phyloP scores from a whole-genome alignment of 768 basidiomycete species.

The Mycena crocata region DNA sequence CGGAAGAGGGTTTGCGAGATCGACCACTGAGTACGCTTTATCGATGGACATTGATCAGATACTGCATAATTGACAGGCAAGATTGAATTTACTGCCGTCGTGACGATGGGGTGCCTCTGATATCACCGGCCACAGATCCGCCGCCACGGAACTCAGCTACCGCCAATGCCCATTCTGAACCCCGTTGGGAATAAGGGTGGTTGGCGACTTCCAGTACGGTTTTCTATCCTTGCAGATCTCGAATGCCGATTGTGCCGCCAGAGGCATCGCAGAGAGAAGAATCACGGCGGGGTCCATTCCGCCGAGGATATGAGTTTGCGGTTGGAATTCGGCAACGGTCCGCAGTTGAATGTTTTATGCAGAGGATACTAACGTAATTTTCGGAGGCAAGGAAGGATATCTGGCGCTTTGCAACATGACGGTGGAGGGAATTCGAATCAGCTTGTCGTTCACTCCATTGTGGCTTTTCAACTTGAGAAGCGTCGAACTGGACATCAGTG shows the following conservation, averaged over 20 bases:
- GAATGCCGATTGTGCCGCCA: not conserved
- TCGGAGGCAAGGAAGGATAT: not conserved
- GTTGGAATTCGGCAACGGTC: constrained; percentile 1
- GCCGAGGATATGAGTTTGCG: not conserved
- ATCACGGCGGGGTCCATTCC: constrained; percentile 14
- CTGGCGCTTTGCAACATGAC: constrained; percentile 3
- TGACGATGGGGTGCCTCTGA: not conserved
- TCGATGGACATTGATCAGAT: not conserved
- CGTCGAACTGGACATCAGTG: no score
- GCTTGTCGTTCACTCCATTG: not conserved
- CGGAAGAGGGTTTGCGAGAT: not conserved
- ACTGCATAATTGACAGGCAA: not conserved
- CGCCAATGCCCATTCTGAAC: constrained; percentile 1
- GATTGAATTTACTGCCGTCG: constrained; percentile 10
- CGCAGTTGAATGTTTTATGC: not conserved
- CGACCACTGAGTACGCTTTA: constrained; percentile 7
- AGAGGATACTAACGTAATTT: not conserved
- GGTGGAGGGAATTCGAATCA: not conserved
- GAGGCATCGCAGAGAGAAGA: not conserved
- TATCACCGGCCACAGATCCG: constrained; percentile 7
- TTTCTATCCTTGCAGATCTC: not conserved
- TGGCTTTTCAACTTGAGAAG: not conserved
- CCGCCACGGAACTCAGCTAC: constrained; percentile 2
- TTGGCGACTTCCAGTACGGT: not conserved
- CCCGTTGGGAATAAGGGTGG: not conserved